phyloP scores from a whole-genome alignment of 2,329 filamentous ascomycete species.

The Penicillium palitans region DNA sequence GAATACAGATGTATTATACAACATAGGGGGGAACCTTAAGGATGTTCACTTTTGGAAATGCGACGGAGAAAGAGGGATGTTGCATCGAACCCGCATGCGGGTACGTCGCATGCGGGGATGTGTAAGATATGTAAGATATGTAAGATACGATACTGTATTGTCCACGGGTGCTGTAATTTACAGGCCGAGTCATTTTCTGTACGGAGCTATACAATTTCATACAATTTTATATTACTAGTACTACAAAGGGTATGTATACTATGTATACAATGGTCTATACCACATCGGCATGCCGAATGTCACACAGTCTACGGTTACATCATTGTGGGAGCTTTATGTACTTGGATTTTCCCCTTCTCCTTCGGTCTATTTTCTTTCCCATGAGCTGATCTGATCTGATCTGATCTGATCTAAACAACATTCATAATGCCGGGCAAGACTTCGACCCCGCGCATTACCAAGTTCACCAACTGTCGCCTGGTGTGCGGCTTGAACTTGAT shows the following conservation, averaged over 20 bases:
- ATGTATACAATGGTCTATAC: slow-evolving; percentile 5
- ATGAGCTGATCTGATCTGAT: background rate
- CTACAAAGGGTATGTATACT: too few relatives aligned
- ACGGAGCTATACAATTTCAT: too few relatives aligned
- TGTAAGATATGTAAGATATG: too few relatives aligned
- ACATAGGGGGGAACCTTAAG: too few relatives aligned
- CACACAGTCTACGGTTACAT: slow-evolving; percentile 23
- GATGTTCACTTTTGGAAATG: background rate
- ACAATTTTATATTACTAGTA: too few relatives aligned
- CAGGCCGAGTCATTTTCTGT: too few relatives aligned
- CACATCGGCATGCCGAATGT: slow-evolving; percentile 28
- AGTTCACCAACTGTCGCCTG: slow-evolving; percentile 84
- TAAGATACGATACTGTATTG: too few relatives aligned
- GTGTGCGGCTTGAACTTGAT: slow-evolving; percentile 68
- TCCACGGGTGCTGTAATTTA: too few relatives aligned
- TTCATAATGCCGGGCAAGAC: slow-evolving; percentile 41
- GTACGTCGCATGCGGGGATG: too few relatives aligned
- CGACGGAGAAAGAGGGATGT: background rate
- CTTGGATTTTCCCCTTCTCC: background rate
- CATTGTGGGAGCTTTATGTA: slow-evolving; percentile 15
- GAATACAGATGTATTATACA: background rate
- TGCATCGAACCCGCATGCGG: too few relatives aligned
- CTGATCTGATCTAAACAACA: too few relatives aligned
- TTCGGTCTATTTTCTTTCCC: slow-evolving; percentile 1
- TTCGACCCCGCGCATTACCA: slow-evolving; percentile 62